Conservation (phyloP, 352 stramenopile species). For the Phytophthora macrochlamydospora region DNA sequence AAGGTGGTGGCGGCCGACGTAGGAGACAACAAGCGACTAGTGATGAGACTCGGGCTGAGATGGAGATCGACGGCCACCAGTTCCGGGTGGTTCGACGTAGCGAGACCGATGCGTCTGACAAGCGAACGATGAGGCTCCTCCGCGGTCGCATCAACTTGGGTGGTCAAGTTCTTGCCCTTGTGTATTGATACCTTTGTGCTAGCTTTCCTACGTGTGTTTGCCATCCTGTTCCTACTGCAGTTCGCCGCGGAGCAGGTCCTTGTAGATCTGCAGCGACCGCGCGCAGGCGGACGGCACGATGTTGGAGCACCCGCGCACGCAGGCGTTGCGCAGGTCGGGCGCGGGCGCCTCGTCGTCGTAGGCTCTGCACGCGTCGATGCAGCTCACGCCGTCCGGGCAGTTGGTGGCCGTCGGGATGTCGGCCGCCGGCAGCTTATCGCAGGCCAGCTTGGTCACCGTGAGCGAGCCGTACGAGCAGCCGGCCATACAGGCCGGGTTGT, state of each 20-base stretch:
- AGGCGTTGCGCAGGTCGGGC: constrained; percentile 55
- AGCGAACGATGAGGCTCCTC: constrained; percentile 1
- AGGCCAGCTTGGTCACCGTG: constrained; percentile 70
- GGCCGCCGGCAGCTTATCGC: constrained; percentile 46
- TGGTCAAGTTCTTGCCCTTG: background rate
- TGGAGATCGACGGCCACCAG: background rate
- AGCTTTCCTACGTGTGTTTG: background rate
- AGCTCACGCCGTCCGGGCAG: constrained; percentile 68
- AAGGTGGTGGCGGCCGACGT: background rate
- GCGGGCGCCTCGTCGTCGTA: constrained; percentile 62
- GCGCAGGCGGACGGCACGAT: constrained; percentile 64
- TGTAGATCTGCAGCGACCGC: constrained; percentile 71
- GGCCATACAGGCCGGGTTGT: constrained; percentile 77
- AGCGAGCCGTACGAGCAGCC: constrained; percentile 78
- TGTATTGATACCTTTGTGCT: background rate
- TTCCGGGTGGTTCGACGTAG: background rate
- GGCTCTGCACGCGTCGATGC: constrained; percentile 54
- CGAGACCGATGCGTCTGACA: too few species aligned
- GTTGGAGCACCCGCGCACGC: constrained; percentile 61
- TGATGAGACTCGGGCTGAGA: background rate
- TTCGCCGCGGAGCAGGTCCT: constrained; percentile 48
- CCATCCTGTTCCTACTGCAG: constrained; percentile 16
- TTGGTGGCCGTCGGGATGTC: constrained; percentile 33
- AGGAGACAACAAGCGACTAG: background rate
- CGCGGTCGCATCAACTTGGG: background rate